Evolutionary conservation across 2,329 filamentous ascomycete genomes (phyloP).

Genomic region (Rosellinia necatrix): DNA sequence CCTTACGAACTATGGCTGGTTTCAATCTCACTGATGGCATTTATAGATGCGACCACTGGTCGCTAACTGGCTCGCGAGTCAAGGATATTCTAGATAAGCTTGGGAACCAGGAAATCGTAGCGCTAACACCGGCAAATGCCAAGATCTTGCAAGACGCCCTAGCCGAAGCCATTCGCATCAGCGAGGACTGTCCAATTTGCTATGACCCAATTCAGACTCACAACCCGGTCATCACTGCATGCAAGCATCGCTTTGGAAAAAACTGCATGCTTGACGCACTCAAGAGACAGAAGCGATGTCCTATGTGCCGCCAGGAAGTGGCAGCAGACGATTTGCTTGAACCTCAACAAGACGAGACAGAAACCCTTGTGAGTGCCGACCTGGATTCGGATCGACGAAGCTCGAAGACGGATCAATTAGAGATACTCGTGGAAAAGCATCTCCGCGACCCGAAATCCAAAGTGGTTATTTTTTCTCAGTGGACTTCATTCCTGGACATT

Average conservation of each 20-base stretch:
- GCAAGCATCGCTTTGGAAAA: constrained; percentile 79
- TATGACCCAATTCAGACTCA: constrained; percentile 66
- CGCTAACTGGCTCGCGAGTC: constrained; percentile 76
- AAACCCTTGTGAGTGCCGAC: constrained; percentile 42
- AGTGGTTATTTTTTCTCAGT: constrained; percentile 76
- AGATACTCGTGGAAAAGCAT: constrained; percentile 75
- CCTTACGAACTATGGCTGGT: not conserved
- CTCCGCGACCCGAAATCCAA: constrained; percentile 68
- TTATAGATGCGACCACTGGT: constrained; percentile 81
- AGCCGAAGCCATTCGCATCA: constrained; percentile 75
- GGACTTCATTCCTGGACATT: constrained; percentile 75
- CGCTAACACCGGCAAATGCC: constrained; percentile 73
- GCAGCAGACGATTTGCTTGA: constrained; percentile 64
- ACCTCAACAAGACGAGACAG: constrained; percentile 59
- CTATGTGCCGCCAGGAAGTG: constrained; percentile 77
- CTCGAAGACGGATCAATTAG: constrained; percentile 80
- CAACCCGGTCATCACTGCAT: constrained; percentile 80
- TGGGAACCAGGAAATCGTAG: constrained; percentile 68
- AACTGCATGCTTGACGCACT: constrained; percentile 77
- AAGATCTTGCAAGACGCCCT: constrained; percentile 75
- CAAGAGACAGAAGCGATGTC: constrained; percentile 77
- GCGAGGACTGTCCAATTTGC: constrained; percentile 84
- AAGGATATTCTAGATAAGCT: constrained; percentile 72
- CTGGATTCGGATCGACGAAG: constrained; percentile 67
- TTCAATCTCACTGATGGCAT: constrained; percentile 25